These are phyloP conservation scores for Aspergillus baeticus DNA, from an alignment of 495 filamentous ascomycete genomes.

Conservation along the genomic window DNA sequence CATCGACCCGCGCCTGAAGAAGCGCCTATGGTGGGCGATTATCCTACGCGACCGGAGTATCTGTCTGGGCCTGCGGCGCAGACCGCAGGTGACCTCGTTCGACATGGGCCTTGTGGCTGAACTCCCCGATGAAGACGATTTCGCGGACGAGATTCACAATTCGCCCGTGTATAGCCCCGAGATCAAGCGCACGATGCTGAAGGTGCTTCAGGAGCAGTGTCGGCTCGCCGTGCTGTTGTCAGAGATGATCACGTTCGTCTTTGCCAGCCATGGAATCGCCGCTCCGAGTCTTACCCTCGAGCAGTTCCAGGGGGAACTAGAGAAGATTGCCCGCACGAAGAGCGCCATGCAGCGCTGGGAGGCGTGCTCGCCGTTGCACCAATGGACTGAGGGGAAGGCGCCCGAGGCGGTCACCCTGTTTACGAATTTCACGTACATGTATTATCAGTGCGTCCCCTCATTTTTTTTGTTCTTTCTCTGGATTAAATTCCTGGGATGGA, in stretches of 20 bases:
- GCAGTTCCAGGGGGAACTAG: slow-evolving; percentile 16
- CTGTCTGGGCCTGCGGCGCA: slow-evolving; percentile 46
- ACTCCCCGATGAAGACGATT: slow-evolving; percentile 35
- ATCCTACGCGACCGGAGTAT: slow-evolving; percentile 50
- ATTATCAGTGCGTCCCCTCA: slow-evolving; percentile 42
- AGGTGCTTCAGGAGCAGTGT: slow-evolving; percentile 45
- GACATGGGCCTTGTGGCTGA: slow-evolving; percentile 37
- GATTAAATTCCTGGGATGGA: too few relatives aligned
- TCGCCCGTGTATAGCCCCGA: slow-evolving; percentile 43
- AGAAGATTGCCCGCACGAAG: slow-evolving; percentile 18
- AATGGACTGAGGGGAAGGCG: background rate
- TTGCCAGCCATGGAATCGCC: slow-evolving; percentile 26
- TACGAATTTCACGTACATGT: slow-evolving; percentile 49
- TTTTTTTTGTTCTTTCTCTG: background rate
- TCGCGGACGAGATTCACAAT: slow-evolving; percentile 40
- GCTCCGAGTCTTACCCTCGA: slow-evolving; percentile 10
- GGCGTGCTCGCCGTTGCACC: slow-evolving; percentile 6
- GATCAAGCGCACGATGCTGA: slow-evolving; percentile 39
- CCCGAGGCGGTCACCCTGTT: slow-evolving; percentile 38
- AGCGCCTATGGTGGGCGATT: slow-evolving; percentile 52
- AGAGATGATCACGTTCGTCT: slow-evolving; percentile 42
- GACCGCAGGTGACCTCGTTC: slow-evolving; percentile 43
- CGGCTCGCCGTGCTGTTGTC: slow-evolving; percentile 46
- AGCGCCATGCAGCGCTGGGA: slow-evolving; percentile 24
- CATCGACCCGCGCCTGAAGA: slow-evolving; percentile 28